Percentiles rank a stretch among this genome's conserved stretches.
Evolutionary conservation across 1,284 basidiomycete genomes (phyloP).

Genomic region (Anthracocystis walkeri): DNA sequence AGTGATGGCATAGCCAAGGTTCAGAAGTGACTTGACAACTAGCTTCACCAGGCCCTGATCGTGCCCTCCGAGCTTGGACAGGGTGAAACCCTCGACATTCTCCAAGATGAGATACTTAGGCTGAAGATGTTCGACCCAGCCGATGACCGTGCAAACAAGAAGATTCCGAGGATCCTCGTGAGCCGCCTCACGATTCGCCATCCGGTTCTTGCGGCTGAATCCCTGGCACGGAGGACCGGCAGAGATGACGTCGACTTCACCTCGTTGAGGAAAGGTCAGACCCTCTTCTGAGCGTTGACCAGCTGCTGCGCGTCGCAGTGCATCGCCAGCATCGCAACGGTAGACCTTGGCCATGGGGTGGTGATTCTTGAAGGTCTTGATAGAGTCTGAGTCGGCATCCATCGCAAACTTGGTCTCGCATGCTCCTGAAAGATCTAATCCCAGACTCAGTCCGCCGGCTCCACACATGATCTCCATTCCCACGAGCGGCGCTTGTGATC

Average conservation of each 20-base stretch:
- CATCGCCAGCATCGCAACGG: slow-evolving; percentile 28
- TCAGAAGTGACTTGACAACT: slow-evolving; percentile 15
- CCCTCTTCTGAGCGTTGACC: slow-evolving; percentile 4
- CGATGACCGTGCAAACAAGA: slow-evolving; percentile 26
- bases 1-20: slow-evolving; percentile 25
- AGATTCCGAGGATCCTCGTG: slow-evolving; percentile 36
- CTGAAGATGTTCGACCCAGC: slow-evolving; percentile 35
- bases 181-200: slow-evolving; percentile 14
- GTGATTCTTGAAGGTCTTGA: slow-evolving; percentile 31
- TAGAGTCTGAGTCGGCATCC: slow-evolving; percentile 18
- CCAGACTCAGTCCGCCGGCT: slow-evolving; percentile 41
- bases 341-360: slow-evolving; percentile 18
- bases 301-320: slow-evolving; percentile 13
- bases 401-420: slow-evolving; percentile 38
- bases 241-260: slow-evolving; percentile 32
- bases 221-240: slow-evolving; percentile 49
- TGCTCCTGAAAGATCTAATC: slow-evolving; percentile 34
- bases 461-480: slow-evolving; percentile 43
- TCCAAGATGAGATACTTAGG: slow-evolving; percentile 38
- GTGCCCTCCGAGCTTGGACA: slow-evolving; percentile 21
- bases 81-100: slow-evolving; percentile 38
- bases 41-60: slow-evolving; percentile 33
- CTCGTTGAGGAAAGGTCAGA: slow-evolving; percentile 9
- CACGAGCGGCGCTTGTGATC: not conserved
- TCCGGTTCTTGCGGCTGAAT: slow-evolving; percentile 28